Evolutionary conservation across 1,139 yeast genomes (phyloP), one percentile per base, ranked within the genome.

Genomic region (Ogataea hybrid): DNA sequence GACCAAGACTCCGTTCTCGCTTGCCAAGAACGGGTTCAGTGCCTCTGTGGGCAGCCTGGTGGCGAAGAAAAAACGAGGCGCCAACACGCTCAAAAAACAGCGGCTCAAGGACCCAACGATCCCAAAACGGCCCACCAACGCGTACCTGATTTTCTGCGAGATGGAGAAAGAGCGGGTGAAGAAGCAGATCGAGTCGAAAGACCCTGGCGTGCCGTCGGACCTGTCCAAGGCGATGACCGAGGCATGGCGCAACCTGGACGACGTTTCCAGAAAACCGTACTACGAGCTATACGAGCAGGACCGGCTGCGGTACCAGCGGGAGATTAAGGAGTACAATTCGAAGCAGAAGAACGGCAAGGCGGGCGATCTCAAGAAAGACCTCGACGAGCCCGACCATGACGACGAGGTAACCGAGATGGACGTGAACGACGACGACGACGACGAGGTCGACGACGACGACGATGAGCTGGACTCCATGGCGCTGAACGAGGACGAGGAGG

Each of bases 51-150:
- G 36, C 15, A 27, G 27, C 9, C 14, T 41, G 6, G 37, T 42
- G 5, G 34, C 41, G 7, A 49, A 48, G 29, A 46, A 53, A 37
- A 44, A 43, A 25, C 47, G 56, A 15, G 52, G 52, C 14, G 32
- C 35, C 15, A 49, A 47, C 33, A 47, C 52, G 14, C 41, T 46
- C 42, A 54, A 56, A 25, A 55, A 50, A 32, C 58, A 54, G 39
- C 55, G 57, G 28, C 38, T 68, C 21, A 75, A 89, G 56, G 95
- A 86, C 61, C 96, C 95, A 3, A 82, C 80, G 52, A 74, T 84
- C 56, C 96, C 97, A 12, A 86, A 86, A 55, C 73, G 95, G 54
- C 96, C 96, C 12, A 84, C 95, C 5, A 89, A 89, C 62, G 95
- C 96, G 8, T 88, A 89, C 58, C 70, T 88, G 49, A 77, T 87